Conservation (phyloP, 2,329 filamentous ascomycete species). For the Cladophialophora immunda region DNA sequence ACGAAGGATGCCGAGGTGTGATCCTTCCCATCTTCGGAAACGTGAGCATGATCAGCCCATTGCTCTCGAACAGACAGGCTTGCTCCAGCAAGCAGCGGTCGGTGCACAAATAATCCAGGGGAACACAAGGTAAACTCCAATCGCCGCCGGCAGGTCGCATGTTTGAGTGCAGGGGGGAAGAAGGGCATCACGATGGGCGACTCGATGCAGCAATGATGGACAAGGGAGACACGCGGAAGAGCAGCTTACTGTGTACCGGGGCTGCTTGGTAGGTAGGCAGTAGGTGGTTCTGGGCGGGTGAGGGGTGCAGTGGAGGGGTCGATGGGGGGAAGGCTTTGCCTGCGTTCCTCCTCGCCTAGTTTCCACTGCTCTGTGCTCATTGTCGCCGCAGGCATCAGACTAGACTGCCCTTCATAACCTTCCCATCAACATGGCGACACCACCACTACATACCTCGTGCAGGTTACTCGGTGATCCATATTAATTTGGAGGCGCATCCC, state of each 20-base stretch:
- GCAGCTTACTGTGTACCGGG: not conserved
- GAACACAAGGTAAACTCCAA: slow-evolving; percentile 18
- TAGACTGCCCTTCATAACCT: slow-evolving; percentile 1
- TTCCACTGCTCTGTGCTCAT: not conserved
- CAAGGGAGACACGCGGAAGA: slow-evolving; percentile 14
- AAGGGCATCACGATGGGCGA: slow-evolving; percentile 21
- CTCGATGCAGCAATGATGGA: slow-evolving; percentile 21
- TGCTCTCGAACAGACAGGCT: not conserved
- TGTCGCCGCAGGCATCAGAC: not conserved
- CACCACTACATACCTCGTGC: not conserved
- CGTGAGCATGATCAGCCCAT: slow-evolving; percentile 6
- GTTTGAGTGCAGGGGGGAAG: not conserved
- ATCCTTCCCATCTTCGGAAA: slow-evolving; percentile 19
- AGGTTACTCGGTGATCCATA: not conserved
- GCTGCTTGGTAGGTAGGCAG: too few species aligned
- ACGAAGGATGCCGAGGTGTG: slow-evolving; percentile 18
- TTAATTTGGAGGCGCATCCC: not conserved
- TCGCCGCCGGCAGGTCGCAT: slow-evolving; percentile 11
- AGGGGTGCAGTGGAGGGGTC: not conserved
- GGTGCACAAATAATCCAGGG: slow-evolving; percentile 20
- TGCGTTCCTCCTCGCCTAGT: not conserved
- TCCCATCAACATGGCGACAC: not conserved
- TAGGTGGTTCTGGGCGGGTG: too few species aligned
- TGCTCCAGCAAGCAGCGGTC: not conserved
- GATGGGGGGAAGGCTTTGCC: not conserved